Evolutionary conservation across 2,329 filamentous ascomycete genomes (phyloP), one percentile per base, ranked within the genome.

Genomic region (Bipolaris sorokiniana): DNA sequence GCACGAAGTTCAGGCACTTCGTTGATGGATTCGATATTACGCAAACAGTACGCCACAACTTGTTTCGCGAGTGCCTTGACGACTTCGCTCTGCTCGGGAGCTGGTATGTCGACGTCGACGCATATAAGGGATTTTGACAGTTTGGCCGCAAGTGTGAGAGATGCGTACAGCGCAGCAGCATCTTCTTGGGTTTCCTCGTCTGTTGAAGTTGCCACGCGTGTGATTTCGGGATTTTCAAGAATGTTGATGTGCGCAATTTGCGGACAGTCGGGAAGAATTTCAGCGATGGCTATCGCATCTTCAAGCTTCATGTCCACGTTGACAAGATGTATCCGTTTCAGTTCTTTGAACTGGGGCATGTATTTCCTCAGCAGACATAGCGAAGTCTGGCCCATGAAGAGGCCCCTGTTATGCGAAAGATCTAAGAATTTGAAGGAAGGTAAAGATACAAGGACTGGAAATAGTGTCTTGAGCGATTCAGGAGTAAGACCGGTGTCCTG

Each of bases 21-120:
- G 10, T 91, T 88, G 15, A 90, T 85, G 9, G 85, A 86, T 74
- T 97, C 92, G 81, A 99, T 89, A 68, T 99, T 99, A 55, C 90
- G 87, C 60, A 99, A 83, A 61, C 91, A 97, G 76, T 97, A 97
- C 0, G 92, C 94, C 41, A 97, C 89, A n/a, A 97, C 90, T 75
- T 97, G 93, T 70, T 94, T 96, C 0, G 92, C 93, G 66, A 97
- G 83, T 3, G 92, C 93, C 76, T 92, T 96, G 68, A 97, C 90
- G 22, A 97, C 86, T 73, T 97, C 95, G 52, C 90, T 91, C n/a
- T 90, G 90, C 54, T 91, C 88, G 20, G 88, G 82, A 31, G 84
- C 88, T 0, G 94, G 95, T 2, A 96, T 88, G 66, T 98, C 93
- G 56, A 98, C 91, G 72, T 98, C 95, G 58, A 99, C 85, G 56